These are phyloP conservation scores for Lipomyces yamanashiensis DNA, from an alignment of 805 yeast species.

Conservation along the genomic window DNA sequence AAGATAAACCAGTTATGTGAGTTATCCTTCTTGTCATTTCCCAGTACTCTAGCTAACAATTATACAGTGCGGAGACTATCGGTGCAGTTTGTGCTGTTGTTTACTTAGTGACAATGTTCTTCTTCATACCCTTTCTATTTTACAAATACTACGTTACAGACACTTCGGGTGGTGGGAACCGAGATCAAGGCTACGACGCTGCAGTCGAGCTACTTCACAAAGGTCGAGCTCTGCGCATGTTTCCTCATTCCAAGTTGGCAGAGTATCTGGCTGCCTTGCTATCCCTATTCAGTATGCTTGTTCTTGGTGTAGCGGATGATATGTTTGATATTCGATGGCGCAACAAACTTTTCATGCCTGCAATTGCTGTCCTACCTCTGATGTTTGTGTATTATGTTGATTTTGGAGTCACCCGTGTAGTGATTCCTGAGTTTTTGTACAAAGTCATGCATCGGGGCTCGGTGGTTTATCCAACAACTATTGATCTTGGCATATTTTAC, in stretches of 20 bases:
- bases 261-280: constrained; percentile 84
- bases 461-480: constrained; percentile 41
- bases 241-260: constrained; percentile 79
- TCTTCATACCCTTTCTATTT: constrained; percentile 86
- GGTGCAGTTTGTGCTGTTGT: constrained; percentile 88
- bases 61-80: constrained; percentile 77
- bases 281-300: constrained; percentile 79
- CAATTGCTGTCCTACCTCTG: constrained; percentile 89
- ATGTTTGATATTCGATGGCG: constrained; percentile 96
- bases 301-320: constrained; percentile 91
- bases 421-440: constrained; percentile 73
- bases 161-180: constrained; percentile 63
- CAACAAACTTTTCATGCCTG: constrained; percentile 94
- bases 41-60: not conserved
- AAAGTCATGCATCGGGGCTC: constrained; percentile 42
- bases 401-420: constrained; percentile 86
- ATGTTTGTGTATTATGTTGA: constrained; percentile 90
- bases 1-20: constrained; percentile 56
- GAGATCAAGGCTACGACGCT: constrained; percentile 50
- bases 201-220: constrained; percentile 26
- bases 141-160: constrained; percentile 68
- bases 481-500: constrained; percentile 80
- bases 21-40: not conserved
- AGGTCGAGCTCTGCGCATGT: constrained; percentile 43
- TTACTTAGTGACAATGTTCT: constrained; percentile 77